phyloP scores from a whole-genome alignment of 305 asterid genomes.

The Solanum chacoense region DNA sequence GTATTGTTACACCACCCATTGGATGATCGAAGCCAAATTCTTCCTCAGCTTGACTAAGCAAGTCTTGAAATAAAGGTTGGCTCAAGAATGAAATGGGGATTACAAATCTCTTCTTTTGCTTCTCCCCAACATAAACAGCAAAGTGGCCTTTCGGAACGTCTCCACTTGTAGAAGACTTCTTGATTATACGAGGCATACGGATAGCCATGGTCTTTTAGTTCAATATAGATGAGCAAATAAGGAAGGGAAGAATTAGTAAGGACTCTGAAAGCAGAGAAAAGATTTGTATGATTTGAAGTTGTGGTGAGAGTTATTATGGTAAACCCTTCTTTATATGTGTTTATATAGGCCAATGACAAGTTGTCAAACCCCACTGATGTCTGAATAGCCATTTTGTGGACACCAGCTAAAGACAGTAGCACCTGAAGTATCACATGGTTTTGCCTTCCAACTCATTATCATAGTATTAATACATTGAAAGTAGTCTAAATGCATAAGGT shows the following conservation, averaged over 20 bases:
- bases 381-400: neutral
- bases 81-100: constrained; percentile 16
- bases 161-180: neutral
- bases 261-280: neutral
- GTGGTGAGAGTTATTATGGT: neutral
- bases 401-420: neutral
- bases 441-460: constrained; percentile 1
- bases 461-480: neutral
- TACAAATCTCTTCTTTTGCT: neutral
- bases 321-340: neutral
- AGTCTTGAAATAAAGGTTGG: constrained; percentile 22
- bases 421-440: constrained; percentile 9
- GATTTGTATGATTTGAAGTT: neutral
- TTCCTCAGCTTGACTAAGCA: constrained; percentile 6
- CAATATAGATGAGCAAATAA: neutral
- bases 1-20: constrained; percentile 14
- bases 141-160: neutral
- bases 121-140: neutral
- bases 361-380: neutral
- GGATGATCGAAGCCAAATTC: constrained; percentile 5
- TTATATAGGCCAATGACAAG: neutral
- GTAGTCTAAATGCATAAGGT: neutral
- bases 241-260: neutral
- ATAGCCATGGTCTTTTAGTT: neutral
- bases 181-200: neutral